Evolutionary conservation across 192 early-diverging fungal species (phyloP).

Genomic region (Dispira simplex): DNA sequence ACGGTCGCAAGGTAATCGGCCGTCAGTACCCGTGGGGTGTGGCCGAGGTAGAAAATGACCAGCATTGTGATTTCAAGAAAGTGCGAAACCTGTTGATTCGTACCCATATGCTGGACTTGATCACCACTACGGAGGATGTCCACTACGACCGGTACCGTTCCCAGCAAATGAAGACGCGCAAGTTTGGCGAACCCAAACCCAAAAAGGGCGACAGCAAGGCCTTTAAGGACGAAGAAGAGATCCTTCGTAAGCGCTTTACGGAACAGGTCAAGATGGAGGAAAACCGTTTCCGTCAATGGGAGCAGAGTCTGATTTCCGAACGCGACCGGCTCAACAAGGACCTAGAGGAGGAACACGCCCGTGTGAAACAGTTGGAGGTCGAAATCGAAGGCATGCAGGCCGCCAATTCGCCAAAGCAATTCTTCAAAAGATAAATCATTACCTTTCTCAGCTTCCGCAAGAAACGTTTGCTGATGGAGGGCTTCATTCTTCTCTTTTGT

Average conservation of each 20-base stretch:
- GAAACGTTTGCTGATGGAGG: too few relatives aligned
- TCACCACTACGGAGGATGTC: slow-evolving; percentile 79
- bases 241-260: slow-evolving; percentile 87
- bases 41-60: slow-evolving; percentile 97
- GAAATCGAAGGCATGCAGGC: slow-evolving; percentile 45
- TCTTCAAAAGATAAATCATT: slow-evolving; percentile 10
- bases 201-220: slow-evolving; percentile 74
- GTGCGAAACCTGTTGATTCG: slow-evolving; percentile 91
- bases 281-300: slow-evolving; percentile 97
- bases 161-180: slow-evolving; percentile 76
- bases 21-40: slow-evolving; percentile 98
- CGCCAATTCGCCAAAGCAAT: slow-evolving; percentile 19
- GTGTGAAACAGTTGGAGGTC: slow-evolving; percentile 85
- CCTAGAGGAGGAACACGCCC: slow-evolving; percentile 84
- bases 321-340: slow-evolving; percentile 98
- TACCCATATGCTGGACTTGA: slow-evolving; percentile 95
- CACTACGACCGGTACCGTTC: slow-evolving; percentile 94
- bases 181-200: slow-evolving; percentile 70
- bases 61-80: slow-evolving; percentile 97
- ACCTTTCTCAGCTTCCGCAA: too few relatives aligned
- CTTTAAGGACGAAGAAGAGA: slow-evolving; percentile 98
- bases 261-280: slow-evolving; percentile 97
- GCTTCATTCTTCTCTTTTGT: too few relatives aligned
- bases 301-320: slow-evolving; percentile 86
- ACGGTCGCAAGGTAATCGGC: slow-evolving; percentile 86